Evolutionary conservation across 2,329 filamentous ascomycete genomes (phyloP).

Genomic region (Neophaeococcomyces mojaviensis): DNA sequence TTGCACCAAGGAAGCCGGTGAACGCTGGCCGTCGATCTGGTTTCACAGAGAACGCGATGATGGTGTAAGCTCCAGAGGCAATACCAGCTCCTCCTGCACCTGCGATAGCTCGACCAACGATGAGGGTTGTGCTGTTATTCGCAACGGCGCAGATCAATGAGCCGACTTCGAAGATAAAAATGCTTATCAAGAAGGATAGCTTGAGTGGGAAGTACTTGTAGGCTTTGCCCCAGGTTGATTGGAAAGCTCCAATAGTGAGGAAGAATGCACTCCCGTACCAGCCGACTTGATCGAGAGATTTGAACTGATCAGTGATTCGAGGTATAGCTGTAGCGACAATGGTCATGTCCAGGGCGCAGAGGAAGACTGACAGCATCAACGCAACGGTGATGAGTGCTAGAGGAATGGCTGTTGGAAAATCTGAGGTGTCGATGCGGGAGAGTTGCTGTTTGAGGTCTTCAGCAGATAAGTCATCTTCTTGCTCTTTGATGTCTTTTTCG

Average conservation of each 20-base stretch:
- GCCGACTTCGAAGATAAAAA: slow-evolving; percentile 39
- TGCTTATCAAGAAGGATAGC: slow-evolving; percentile 27
- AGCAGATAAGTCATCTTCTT: slow-evolving; percentile 7
- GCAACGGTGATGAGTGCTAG: slow-evolving; percentile 21
- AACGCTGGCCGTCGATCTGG: slow-evolving; percentile 42
- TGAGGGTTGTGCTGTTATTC: slow-evolving; percentile 28
- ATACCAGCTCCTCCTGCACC: slow-evolving; percentile 32
- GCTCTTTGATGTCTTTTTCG: slow-evolving; percentile 12
- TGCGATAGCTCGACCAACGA: slow-evolving; percentile 33
- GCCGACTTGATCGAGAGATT: slow-evolving; percentile 26
- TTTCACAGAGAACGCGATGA: slow-evolving; percentile 41
- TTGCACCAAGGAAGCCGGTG: slow-evolving; percentile 28
- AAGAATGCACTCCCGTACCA: slow-evolving; percentile 35
- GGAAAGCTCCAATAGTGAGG: slow-evolving; percentile 28
- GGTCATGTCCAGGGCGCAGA: slow-evolving; percentile 25
- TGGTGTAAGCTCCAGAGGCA: slow-evolving; percentile 33
- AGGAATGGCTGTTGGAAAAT: slow-evolving; percentile 20
- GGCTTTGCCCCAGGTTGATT: slow-evolving; percentile 28
- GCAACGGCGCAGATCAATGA: slow-evolving; percentile 35
- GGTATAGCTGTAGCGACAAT: slow-evolving; percentile 31
- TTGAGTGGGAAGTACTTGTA: slow-evolving; percentile 30
- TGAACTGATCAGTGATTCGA: slow-evolving; percentile 30
- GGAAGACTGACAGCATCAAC: slow-evolving; percentile 19
- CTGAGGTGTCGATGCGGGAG: slow-evolving; percentile 21
- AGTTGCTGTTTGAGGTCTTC: slow-evolving; percentile 15